A percentile compares a stretch with the other conserved stretches of the same genome.
These are phyloP conservation scores for Selaginella moellendorffii DNA, from an alignment of 75 land plant genomes.

Conservation along the genomic window DNA sequence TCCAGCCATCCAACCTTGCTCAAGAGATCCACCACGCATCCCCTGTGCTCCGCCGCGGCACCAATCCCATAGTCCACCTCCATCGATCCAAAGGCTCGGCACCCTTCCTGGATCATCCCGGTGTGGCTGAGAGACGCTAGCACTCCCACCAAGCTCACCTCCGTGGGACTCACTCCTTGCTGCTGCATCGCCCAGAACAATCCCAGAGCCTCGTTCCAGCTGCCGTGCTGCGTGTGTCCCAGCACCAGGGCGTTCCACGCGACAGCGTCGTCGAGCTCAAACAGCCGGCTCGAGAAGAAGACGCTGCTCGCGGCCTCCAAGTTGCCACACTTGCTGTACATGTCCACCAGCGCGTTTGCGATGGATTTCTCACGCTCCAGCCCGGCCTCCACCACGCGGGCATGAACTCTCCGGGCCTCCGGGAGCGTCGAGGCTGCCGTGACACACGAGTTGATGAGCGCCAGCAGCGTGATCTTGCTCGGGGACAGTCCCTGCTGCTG, in stretches of 20 bases:
- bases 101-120: background rate
- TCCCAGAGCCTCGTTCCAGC: background rate
- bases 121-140: background rate
- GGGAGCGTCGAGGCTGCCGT: background rate
- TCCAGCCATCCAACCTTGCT: background rate
- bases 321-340: constrained; percentile 56
- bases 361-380: constrained; percentile 33
- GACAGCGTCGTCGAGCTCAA: constrained; percentile 34
- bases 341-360: constrained; percentile 41
- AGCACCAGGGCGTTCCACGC: constrained; percentile 42
- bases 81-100: background rate
- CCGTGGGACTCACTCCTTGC: background rate
- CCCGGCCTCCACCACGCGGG: constrained; percentile 27
- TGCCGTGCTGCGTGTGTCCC: background rate
- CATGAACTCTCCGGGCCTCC: constrained; percentile 34
- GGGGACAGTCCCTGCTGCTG: background rate
- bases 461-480: background rate
- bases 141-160: background rate
- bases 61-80: background rate
- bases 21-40: background rate
- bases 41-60: background rate
- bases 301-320: constrained; percentile 25
- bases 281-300: constrained; percentile 19
- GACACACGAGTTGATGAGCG: background rate
- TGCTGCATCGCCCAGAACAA: background rate